Percentiles rank a stretch among this genome's conserved stretches.
Conservation (phyloP, 371 early-diverging fungal species). For the Capniomyces stellatus region DNA sequence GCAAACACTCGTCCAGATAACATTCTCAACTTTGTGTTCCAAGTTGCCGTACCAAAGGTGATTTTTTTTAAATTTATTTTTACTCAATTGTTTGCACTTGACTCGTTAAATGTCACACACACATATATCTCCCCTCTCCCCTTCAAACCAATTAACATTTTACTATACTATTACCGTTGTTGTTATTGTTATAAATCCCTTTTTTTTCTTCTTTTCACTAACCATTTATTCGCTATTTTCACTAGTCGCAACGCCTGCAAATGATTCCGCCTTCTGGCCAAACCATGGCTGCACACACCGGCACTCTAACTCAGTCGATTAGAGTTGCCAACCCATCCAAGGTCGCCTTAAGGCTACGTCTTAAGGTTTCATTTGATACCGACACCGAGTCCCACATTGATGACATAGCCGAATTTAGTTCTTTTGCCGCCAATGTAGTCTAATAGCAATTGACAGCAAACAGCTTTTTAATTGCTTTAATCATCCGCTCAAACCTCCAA, state of each 20-base stretch:
- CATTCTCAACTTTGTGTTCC: constrained; percentile 52
- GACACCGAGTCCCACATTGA: constrained; percentile 5
- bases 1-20: constrained; percentile 35
- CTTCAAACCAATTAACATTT: no score
- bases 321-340: constrained; percentile 72
- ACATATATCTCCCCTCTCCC: no score
- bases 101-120: no score
- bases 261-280: constrained; percentile 59
- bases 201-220: no score
- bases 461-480: no score
- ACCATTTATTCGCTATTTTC: no score
- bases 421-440: not conserved
- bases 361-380: constrained; percentile 13
- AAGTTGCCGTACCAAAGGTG: constrained; percentile 72
- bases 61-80: no score
- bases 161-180: no score
- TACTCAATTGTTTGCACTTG: no score
- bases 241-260: constrained; percentile 53
- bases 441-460: no score
- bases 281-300: constrained; percentile 36
- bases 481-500: no score
- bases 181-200: no score
- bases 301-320: constrained; percentile 43
- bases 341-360: constrained; percentile 18
- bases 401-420: not conserved